Percentiles rank a stretch among this genome's conserved stretches.
These are phyloP conservation scores for Trichosporon sp. DNA, from an alignment of 1,284 basidiomycete genomes.

Conservation along the genomic window DNA sequence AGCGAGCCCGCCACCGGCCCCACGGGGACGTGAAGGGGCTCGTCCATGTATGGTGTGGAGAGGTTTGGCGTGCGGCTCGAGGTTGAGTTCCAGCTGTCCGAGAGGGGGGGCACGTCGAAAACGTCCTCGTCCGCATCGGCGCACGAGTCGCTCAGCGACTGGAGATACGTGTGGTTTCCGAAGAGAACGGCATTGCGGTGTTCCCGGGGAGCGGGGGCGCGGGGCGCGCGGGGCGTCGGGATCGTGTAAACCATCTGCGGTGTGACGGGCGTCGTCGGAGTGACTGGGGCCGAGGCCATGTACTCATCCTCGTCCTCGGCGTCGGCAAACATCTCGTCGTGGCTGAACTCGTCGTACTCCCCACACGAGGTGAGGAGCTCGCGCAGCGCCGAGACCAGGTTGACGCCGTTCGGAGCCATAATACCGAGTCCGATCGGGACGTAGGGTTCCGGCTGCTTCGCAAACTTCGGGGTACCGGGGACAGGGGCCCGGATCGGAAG, in stretches of 20 bases:
- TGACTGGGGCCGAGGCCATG: neutral
- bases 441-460: neutral
- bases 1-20: neutral
- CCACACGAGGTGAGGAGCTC: conserved; percentile 32
- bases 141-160: conserved; percentile 5
- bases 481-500: conserved; percentile 13
- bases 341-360: conserved; percentile 26
- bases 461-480: neutral
- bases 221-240: conserved; percentile 13
- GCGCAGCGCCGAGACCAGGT: conserved; percentile 31
- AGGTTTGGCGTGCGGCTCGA: conserved; percentile 12
- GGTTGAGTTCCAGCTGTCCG: neutral
- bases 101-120: neutral
- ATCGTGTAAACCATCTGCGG: conserved; percentile 7
- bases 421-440: conserved; percentile 2
- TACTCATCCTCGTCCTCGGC: conserved; percentile 6
- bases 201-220: neutral
- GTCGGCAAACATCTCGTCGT: conserved; percentile 27
- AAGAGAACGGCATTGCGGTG: conserved; percentile 2
- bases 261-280: neutral
- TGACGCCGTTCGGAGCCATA: conserved; percentile 18
- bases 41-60: neutral
- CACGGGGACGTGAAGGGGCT: neutral
- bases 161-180: conserved; percentile 25
- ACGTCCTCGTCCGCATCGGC: conserved; percentile 16